Evolutionary conservation across 2,329 filamentous ascomycete genomes (phyloP).

Genomic region (Alternaria brassicae): DNA sequence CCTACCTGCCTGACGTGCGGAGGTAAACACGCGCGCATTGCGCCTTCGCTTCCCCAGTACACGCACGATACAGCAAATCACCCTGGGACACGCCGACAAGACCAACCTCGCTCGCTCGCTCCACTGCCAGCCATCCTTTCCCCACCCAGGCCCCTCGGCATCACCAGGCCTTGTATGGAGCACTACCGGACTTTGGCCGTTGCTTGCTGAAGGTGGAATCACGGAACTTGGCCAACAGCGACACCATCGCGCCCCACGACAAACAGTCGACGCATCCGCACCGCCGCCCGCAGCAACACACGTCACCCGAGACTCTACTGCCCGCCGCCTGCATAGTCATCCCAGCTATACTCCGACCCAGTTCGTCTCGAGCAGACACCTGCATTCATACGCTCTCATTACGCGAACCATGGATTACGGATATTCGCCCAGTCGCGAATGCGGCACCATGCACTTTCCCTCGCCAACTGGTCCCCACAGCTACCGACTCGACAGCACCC

Average conservation of each 20-base stretch:
- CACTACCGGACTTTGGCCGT: slow-evolving; percentile 28
- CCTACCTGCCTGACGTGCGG: slow-evolving; percentile 22
- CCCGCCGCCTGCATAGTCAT: slow-evolving; percentile 21
- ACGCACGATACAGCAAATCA: slow-evolving; percentile 36
- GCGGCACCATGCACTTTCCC: slow-evolving; percentile 83
- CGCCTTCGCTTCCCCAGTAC: slow-evolving; percentile 24
- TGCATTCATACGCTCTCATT: slow-evolving; percentile 8
- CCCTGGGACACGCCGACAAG: slow-evolving; percentile 27
- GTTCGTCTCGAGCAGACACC: slow-evolving; percentile 5
- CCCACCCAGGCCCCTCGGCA: slow-evolving; percentile 16
- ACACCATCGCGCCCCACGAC: slow-evolving; percentile 14
- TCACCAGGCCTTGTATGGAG: slow-evolving; percentile 48
- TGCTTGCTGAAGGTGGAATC: slow-evolving; percentile 45
- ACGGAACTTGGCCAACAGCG: slow-evolving; percentile 24
- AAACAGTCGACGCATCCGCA: slow-evolving; percentile 42
- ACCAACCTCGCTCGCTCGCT: slow-evolving; percentile 19
- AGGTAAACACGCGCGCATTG: slow-evolving; percentile 32
- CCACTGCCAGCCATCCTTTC: slow-evolving; percentile 22
- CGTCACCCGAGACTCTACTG: slow-evolving; percentile 14
- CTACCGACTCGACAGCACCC: slow-evolving; percentile 76
- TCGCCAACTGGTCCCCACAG: slow-evolving; percentile 76
- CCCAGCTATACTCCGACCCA: slow-evolving; percentile 10
- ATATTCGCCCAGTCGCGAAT: slow-evolving; percentile 61
- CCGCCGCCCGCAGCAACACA: slow-evolving; percentile 19
- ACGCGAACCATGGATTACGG: slow-evolving; percentile 55